Evolutionary conservation across 495 filamentous ascomycete species (phyloP), one percentile per base, ranked within the genome.

Genomic region (Neurospora tetraspora): DNA sequence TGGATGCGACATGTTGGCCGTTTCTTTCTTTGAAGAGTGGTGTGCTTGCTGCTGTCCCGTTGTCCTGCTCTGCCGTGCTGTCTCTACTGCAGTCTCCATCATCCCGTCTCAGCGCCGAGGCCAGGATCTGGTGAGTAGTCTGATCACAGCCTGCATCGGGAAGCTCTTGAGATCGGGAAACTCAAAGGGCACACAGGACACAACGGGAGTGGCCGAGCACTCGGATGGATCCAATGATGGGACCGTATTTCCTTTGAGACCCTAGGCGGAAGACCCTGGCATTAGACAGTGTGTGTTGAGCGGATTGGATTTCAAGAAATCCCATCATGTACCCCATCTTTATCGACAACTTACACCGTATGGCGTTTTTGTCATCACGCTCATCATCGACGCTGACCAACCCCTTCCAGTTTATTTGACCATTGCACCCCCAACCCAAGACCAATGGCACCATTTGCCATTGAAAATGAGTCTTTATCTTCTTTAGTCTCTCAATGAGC

Each of bases 81-180:
- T 61, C 53, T 23, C 45, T 27, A 12, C 45, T 14, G 20, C 20
- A 53, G 45, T 23, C 20, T 61, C 53, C 23, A 61, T 61, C 53
- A 61, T 65, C 27, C 53, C 53, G 3, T 65, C 23, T 65, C 53
- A 34, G 53, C 53, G 53, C 53, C 53, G 53, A 31, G 23, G 53
- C 53, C 53, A 65, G 53, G 72, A 69, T 47, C 42, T 70, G 72
- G 39, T 38, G 69, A 53, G 8, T 59, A 53, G 72, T 34, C 20
- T 74, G 74, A 76, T 76, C 74, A 71, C 69, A 34, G 68, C 70
- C 72, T 69, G 68, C 68, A 72, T 70, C 34, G 68, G 39, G 53
- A 34, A 43, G 39, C 53, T 42, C 45, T 73, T 68, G 45, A 72
- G 71, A 76, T 76, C 74, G 74, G 72, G 39, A 45, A 73, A 53